A percentile compares a stretch with the other conserved stretches of the same genome.
Evolutionary conservation across 129 eudicot genomes (phyloP).

Genomic region (Flaveria trinervia): DNA sequence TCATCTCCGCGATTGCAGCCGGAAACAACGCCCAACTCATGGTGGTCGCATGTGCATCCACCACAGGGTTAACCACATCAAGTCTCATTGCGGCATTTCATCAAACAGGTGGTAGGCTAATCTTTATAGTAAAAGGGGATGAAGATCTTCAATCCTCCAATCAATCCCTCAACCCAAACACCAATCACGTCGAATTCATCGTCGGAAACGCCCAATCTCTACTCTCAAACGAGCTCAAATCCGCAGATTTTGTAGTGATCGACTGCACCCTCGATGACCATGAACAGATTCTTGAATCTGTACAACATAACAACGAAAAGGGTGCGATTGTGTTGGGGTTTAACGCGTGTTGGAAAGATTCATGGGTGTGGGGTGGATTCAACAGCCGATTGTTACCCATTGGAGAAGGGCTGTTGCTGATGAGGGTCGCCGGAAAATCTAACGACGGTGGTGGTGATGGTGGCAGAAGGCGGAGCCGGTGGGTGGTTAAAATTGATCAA

Average conservation of each 20-base stretch:
- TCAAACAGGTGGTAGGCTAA: conserved; percentile 60
- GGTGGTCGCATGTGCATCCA: conserved; percentile 52
- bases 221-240: conserved; percentile 40
- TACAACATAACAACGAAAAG: conserved; percentile 28
- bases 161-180: conserved; percentile 11
- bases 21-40: conserved; percentile 63
- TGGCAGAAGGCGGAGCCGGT: conserved; percentile 41
- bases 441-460: conserved; percentile 21
- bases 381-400: conserved; percentile 62
- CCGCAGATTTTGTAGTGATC: conserved; percentile 51
- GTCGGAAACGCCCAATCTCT: conserved; percentile 45
- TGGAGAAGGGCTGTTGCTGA: conserved; percentile 58
- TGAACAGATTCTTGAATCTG: conserved; percentile 31
- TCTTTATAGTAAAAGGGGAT: conserved; percentile 42
- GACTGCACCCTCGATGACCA: conserved; percentile 50
- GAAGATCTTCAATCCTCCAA: conserved; percentile 36
- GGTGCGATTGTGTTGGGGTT: conserved; percentile 53
- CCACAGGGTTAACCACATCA: conserved; percentile 44
- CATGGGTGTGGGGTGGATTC: conserved; percentile 39
- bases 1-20: conserved; percentile 65
- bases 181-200: conserved; percentile 37
- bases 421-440: conserved; percentile 31
- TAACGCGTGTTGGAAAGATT: conserved; percentile 48
- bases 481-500: conserved; percentile 62
- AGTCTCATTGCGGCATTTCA: conserved; percentile 63